Conservation (phyloP, 148 eudicot genomes). For the Chenopodium suecicum region DNA sequence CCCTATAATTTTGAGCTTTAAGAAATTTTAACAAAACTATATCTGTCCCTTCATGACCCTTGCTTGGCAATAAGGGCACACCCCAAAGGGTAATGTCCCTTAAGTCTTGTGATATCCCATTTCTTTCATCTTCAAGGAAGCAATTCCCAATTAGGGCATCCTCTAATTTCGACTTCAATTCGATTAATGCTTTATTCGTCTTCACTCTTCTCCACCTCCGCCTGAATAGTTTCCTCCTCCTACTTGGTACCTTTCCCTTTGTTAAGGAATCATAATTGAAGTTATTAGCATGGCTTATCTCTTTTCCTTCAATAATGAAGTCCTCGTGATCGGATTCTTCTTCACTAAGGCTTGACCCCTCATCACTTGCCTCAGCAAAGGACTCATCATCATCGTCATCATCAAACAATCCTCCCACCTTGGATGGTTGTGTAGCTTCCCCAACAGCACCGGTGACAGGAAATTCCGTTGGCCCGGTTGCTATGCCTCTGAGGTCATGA, state of each 20-base stretch:
- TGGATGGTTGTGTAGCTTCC: background rate
- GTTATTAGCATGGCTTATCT: background rate
- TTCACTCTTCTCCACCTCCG: conserved; percentile 5
- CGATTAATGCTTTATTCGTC: conserved; percentile 21
- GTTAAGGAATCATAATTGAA: conserved; percentile 1
- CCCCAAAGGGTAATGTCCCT: conserved; percentile 67
- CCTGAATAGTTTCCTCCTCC: conserved; percentile 15
- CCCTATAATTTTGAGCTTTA: conserved; percentile 53
- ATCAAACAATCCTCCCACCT: background rate
- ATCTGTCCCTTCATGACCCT: conserved; percentile 53
- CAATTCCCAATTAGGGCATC: conserved; percentile 43
- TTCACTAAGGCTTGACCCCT: conserved; percentile 27
- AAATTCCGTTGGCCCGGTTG: background rate
- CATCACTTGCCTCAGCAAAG: background rate
- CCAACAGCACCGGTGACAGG: background rate
- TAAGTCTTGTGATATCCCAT: conserved; percentile 23
- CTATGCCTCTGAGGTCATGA: background rate
- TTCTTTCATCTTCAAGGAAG: conserved; percentile 19
- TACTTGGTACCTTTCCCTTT: conserved; percentile 15
- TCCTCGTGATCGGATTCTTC: conserved; percentile 22
- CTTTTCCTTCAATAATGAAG: conserved; percentile 11
- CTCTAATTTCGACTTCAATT: conserved; percentile 53
- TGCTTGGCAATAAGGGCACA: conserved; percentile 72
- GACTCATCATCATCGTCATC: conserved; percentile 6
- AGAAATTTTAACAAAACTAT: conserved; percentile 57